Conservation (phyloP, 2,329 filamentous ascomycete species). For the Aureobasidium sp. region DNA sequence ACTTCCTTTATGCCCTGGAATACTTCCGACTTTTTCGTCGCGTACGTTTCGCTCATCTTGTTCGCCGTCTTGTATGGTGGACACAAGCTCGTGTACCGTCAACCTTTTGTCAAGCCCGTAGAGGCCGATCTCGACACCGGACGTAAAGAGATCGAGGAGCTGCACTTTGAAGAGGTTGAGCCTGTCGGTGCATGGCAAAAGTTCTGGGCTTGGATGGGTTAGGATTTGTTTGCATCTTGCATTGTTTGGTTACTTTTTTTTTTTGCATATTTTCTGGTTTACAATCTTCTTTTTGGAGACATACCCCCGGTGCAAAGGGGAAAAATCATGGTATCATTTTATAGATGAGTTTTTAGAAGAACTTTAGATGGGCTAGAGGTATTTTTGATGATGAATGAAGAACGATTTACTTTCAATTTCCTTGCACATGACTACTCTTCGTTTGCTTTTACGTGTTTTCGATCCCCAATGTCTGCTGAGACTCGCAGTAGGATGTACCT, state of each 20-base stretch:
- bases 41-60: conserved; percentile 59
- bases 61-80: conserved; percentile 57
- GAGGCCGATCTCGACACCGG: conserved; percentile 38
- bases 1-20: conserved; percentile 50
- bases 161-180: conserved; percentile 24
- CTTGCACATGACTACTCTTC: neutral
- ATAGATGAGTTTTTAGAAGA: neutral
- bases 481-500: neutral
- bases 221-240: neutral
- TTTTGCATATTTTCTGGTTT: neutral
- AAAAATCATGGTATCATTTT: neutral
- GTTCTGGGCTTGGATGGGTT: conserved; percentile 20
- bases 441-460: neutral
- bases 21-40: conserved; percentile 61
- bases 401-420: neutral
- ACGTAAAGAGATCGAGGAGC: conserved; percentile 29
- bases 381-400: neutral
- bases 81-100: conserved; percentile 57
- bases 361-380: neutral
- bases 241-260: neutral
- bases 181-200: conserved; percentile 26
- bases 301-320: neutral
- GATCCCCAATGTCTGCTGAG: neutral
- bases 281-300: neutral
- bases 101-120: conserved; percentile 30